Percentiles rank a stretch among this genome's conserved stretches.
phyloP scores from a whole-genome alignment of 352 stramenopile genomes.

The Pythium rishiriense region DNA sequence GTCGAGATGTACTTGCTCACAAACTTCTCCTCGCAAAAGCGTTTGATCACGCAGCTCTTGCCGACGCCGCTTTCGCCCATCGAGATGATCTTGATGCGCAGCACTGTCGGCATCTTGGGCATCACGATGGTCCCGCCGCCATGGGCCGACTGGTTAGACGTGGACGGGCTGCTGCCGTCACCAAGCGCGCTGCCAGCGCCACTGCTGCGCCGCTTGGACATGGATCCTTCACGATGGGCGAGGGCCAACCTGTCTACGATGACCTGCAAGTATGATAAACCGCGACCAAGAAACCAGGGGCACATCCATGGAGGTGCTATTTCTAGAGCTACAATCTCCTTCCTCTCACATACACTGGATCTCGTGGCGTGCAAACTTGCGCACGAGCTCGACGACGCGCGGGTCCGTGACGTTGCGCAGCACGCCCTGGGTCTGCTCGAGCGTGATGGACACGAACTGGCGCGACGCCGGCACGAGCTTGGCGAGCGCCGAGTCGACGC shows the following conservation, averaged over 20 bases:
- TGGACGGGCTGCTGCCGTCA: not conserved
- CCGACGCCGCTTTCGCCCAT: constrained; percentile 89
- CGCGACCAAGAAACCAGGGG: too few relatives aligned
- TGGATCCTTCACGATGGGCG: constrained; percentile 1
- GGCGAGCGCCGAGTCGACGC: not conserved
- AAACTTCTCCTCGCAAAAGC: constrained; percentile 95
- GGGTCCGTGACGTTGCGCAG: constrained; percentile 41
- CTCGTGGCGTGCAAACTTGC: constrained; percentile 50
- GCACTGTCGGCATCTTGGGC: constrained; percentile 36
- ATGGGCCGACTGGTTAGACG: not conserved
- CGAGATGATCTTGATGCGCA: constrained; percentile 94
- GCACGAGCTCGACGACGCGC: constrained; percentile 42
- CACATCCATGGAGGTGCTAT: not conserved
- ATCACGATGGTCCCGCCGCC: not conserved
- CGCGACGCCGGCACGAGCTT: constrained; percentile 30
- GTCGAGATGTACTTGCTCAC: constrained; percentile 95
- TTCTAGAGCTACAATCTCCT: not conserved
- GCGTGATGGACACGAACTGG: constrained; percentile 27
- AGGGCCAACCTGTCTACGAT: too few relatives aligned
- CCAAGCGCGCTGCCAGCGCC: not conserved
- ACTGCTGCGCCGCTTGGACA: constrained; percentile 23
- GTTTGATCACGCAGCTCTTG: constrained; percentile 96
- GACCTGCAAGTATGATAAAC: too few relatives aligned
- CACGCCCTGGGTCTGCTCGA: constrained; percentile 39
- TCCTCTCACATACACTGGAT: constrained; percentile 56